Base-by-base conservation (phyloP, 108 stramenopile species). In the Skeletonema costatum region DNA sequence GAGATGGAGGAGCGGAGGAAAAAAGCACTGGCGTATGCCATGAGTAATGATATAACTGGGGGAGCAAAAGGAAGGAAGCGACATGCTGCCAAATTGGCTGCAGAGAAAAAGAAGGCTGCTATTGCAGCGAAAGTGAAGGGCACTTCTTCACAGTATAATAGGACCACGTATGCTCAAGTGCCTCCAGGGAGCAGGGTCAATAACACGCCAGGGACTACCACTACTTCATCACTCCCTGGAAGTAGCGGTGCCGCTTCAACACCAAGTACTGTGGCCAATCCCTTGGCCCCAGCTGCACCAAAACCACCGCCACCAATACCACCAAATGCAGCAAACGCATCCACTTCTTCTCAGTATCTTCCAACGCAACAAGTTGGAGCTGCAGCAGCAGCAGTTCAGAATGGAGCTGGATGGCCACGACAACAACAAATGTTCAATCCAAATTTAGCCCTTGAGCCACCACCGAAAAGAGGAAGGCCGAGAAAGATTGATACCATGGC, bases 1-100 rank as follows among this genome's bases (percentile, higher is more conserved):
- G 65, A 66, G 46, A 66, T 66, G 65, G 65, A 66, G 6, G 38
- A 66, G 41, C 42, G 65, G 16, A 8, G 21, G n/a, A 11, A 16
- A 33, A 41, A 38, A 29, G 65, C 65, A 21, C n/a, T 38, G 39
- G 65, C 65, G 41, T 66, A 66, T 46, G 65, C 65, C 14, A 64
- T 64, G 62, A 17, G 62, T 19, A 25, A 56, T 56, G 53, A 56
- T 33, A 64, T 33, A 25, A 64, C n/a, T 36, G 62, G 36, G n/a
- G 62, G 62, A 25, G 62, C 33, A 4, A 64, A 64, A 12, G 62
- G 62, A 41, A 32, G 36, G 42, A 41, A 38, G 42, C 39, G 65
- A 6, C 35, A 63, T 63, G 35, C 62, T 36, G 35, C 62, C 35
- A 36, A n/a, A 56, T 56, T 25, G 25, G 53, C 53, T 25, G 53